Conservation (phyloP, 371 early-diverging fungal species). For the Apophysomyces variabilis region DNA sequence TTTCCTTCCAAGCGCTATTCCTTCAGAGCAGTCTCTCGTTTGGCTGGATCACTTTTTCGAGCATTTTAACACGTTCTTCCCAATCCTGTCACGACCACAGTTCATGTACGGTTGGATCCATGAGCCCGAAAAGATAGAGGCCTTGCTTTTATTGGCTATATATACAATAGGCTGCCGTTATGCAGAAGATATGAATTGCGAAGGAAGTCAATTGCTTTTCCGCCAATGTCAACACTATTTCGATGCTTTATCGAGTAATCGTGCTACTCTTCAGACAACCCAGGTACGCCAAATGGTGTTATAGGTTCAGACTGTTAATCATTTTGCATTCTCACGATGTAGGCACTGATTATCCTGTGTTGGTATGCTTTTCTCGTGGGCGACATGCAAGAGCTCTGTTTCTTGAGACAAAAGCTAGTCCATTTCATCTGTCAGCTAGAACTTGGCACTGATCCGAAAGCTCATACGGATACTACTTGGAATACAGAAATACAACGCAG, state of each 20-base stretch:
- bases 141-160: constrained; percentile 40
- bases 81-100: constrained; percentile 42
- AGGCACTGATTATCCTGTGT: constrained; percentile 23
- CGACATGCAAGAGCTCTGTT: constrained; percentile 10
- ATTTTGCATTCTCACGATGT: background rate
- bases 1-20: constrained; percentile 18
- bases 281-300: constrained; percentile 27
- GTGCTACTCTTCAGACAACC: constrained; percentile 25
- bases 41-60: constrained; percentile 40
- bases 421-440: constrained; percentile 2
- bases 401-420: constrained; percentile 4
- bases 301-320: background rate
- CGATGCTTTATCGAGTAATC: background rate
- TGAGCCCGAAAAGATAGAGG: constrained; percentile 24
- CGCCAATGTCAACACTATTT: constrained; percentile 3
- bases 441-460: constrained; percentile 16
- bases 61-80: constrained; percentile 51
- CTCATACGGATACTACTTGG: constrained; percentile 15
- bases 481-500: constrained; percentile 44
- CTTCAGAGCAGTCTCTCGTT: background rate
- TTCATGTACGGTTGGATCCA: constrained; percentile 35
- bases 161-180: constrained; percentile 34
- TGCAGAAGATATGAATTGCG: constrained; percentile 6
- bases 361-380: constrained; percentile 16
- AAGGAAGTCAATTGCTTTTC: background rate